These are phyloP conservation scores for Glycine soja DNA, from an alignment of 306 rosid species.

Conservation along the genomic window DNA sequence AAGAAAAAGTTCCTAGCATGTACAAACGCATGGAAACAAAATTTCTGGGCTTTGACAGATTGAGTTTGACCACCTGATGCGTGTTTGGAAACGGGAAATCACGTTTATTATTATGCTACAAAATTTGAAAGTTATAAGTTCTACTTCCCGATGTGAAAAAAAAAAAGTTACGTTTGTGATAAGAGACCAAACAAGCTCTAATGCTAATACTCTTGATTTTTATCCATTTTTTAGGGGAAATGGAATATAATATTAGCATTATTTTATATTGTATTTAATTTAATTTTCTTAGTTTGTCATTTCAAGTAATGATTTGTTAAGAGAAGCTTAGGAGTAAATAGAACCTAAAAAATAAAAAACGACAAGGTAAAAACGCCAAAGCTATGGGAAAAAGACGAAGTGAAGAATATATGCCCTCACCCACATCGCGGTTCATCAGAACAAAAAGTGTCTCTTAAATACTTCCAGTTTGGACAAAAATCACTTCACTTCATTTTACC, in stretches of 20 bases:
- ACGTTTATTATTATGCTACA: neutral
- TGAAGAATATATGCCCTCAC: constrained; percentile 29
- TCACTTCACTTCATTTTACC: constrained; percentile 41
- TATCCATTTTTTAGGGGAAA: no score
- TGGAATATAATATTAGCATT: no score
- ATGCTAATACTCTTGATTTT: neutral
- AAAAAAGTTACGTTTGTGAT: neutral
- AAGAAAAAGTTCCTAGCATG: constrained; percentile 17
- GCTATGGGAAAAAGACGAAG: constrained; percentile 1
- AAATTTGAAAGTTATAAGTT: neutral
- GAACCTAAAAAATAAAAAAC: constrained; percentile 42
- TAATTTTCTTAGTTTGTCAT: neutral
- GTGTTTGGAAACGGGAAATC: neutral
- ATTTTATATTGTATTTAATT: no score
- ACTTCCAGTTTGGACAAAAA: constrained; percentile 41
- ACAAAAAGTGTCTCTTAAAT: constrained; percentile 40
- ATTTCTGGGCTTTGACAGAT: constrained; percentile 29
- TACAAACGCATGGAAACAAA: constrained; percentile 38
- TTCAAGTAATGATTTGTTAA: neutral
- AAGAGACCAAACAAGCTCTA: neutral
- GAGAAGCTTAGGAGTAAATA: constrained; percentile 29
- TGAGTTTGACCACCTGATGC: constrained; percentile 23
- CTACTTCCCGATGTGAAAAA: neutral
- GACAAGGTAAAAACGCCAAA: constrained; percentile 58
- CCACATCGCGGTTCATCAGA: constrained; percentile 34